Base-by-base conservation (phyloP, 2,329 filamentous ascomycete genomes). In the Escovopsis weberi region DNA sequence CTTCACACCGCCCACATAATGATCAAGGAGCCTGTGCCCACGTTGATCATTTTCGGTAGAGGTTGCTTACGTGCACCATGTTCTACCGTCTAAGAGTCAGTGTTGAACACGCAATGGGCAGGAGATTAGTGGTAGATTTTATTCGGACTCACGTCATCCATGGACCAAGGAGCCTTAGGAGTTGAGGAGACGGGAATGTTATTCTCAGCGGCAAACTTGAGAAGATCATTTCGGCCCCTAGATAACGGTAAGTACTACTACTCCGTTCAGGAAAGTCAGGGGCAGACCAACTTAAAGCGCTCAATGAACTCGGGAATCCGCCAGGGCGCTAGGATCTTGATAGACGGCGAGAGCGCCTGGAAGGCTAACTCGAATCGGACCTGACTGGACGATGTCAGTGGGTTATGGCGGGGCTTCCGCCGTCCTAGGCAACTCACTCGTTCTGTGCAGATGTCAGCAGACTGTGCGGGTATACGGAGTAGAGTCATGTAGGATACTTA, bases 171-270 rank as follows among this genome's bases (percentile, higher is more conserved):
- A 65, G 80, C 80, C 57, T 75, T 74, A n/a, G 37, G 10, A 68
- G 82, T 82, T 51, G 80, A 84, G 54, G 75, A 80, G 48, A 86
- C 81, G 42, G 82, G 81, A 49, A 86, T 83, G 59, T 72, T 72
- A 51, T 75, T 70, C 58, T 74, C 59, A 12, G 65, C 70, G 39
- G 82, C 82, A 56, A 80, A 87, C 59, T 84, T 74, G 42, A 87
- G 72, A 37, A 86, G 72, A 57, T 83, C 81, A 50, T 78, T 70
- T 44, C 82, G 78, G 54, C 82, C 82, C 12, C 37, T 38, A 26
- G 8, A 12, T 12, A 38, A 12, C 19, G 26, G 23, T 38, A 12
- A 38, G 37, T 28, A 12, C 23, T 10, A 11, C 12, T 15, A 12
- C 12, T 6, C 26, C 37, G 37, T 15, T 15, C 15, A 38, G n/a